phyloP scores from a whole-genome alignment of 2,329 filamentous ascomycete genomes.

The Mycosphaerella sp. region DNA sequence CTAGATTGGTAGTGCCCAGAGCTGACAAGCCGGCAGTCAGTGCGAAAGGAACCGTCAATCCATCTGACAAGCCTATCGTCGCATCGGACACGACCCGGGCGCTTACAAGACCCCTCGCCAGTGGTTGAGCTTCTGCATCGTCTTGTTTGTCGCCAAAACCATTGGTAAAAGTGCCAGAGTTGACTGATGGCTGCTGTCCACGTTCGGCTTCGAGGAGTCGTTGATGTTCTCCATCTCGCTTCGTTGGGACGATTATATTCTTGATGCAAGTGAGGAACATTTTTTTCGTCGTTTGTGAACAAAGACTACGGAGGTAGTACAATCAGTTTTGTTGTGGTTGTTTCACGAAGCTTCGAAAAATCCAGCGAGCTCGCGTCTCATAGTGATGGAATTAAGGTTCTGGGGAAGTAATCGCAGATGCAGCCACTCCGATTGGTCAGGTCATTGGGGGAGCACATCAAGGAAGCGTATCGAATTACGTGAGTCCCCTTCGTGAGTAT shows the following conservation, averaged over 20 bases:
- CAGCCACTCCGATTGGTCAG: no score
- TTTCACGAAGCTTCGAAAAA: background rate
- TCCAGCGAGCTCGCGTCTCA: background rate
- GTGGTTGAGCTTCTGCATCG: background rate
- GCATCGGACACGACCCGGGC: constrained; percentile 42
- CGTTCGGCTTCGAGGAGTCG: constrained; percentile 9
- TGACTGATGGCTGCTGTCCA: constrained; percentile 5
- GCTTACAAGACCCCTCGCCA: constrained; percentile 19
- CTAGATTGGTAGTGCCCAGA: constrained; percentile 35
- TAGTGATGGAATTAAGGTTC: background rate
- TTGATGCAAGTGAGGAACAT: constrained; percentile 10
- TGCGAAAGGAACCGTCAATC: constrained; percentile 39
- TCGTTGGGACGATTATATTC: constrained; percentile 8
- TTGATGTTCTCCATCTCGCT: constrained; percentile 5
- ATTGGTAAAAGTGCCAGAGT: background rate
- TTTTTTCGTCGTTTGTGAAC: background rate
- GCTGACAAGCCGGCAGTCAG: constrained; percentile 39
- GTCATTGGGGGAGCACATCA: no score
- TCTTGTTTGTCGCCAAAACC: constrained; percentile 3
- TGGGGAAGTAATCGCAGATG: no score
- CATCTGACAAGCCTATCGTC: constrained; percentile 40
- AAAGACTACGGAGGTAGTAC: background rate
- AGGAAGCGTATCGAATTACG: no score
- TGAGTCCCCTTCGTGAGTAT: no score
- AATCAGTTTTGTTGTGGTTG: background rate